Conservation (phyloP, 495 filamentous ascomycete genomes). For the Penicillium cataractarum region DNA sequence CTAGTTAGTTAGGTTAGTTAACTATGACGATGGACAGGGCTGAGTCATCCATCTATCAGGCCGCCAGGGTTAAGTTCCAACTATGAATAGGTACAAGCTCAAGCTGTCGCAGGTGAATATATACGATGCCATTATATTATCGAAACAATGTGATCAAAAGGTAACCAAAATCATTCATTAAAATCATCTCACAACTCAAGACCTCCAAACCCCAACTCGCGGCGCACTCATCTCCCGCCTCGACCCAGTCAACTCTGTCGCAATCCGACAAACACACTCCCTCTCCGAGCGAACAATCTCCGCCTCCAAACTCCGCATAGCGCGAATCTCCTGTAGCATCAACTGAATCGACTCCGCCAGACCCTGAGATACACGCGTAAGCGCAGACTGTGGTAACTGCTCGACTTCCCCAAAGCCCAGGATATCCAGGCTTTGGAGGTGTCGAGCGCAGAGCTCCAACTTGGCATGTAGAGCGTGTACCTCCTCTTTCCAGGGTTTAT, state of each 20-base stretch:
- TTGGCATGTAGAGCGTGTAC: slow-evolving; percentile 39
- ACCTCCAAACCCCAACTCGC: slow-evolving; percentile 31
- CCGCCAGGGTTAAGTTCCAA: no score
- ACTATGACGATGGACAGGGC: no score
- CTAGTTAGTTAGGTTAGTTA: no score
- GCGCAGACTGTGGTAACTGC: slow-evolving; percentile 35
- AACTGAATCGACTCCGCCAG: slow-evolving; percentile 39
- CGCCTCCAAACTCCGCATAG: slow-evolving; percentile 45
- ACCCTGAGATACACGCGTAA: slow-evolving; percentile 34
- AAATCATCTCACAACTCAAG: not conserved
- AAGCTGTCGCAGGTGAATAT: no score
- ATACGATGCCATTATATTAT: no score
- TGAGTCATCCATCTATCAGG: no score
- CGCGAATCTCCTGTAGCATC: slow-evolving; percentile 49
- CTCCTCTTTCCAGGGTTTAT: slow-evolving; percentile 48
- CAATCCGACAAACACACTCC: slow-evolving; percentile 38
- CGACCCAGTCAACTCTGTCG: slow-evolving; percentile 31
- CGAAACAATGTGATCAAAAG: no score
- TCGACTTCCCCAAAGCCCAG: slow-evolving; percentile 40
- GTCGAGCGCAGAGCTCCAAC: slow-evolving; percentile 44
- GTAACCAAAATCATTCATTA: no score
- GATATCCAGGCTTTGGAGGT: slow-evolving; percentile 43
- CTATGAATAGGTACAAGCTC: no score
- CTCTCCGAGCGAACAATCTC: slow-evolving; percentile 45
- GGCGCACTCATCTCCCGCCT: slow-evolving; percentile 12